Base-by-base conservation (phyloP, 1,139 yeast species). In the Saccharomyces hybrid region DNA sequence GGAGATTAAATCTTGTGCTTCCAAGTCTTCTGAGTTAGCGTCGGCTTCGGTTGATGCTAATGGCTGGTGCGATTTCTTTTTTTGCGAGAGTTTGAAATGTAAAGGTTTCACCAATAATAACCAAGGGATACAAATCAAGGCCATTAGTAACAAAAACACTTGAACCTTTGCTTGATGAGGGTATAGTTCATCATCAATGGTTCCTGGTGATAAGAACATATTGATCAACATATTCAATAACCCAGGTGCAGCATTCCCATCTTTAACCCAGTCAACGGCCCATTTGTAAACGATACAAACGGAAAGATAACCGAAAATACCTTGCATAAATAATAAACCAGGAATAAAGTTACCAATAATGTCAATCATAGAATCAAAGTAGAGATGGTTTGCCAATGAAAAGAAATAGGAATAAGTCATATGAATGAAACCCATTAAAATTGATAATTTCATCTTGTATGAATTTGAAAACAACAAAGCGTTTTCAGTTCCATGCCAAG, bases 401-500 rank as follows among this genome's bases (percentile, higher is more conserved):
- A 89, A 89, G 72, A 83, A 73, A 64, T 86, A 83, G 3, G 96
- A 88, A 72, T 93, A 93, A 46, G 90, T 81, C 99, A 93, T 93
- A 71, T 93, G 99, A 47, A 81, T 77, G 69, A 86, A 91, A 13
- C 99, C 99, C 95, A 93, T 88, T 61, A 95, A 76, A 57, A 93
- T 87, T 1, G 98, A 90, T 58, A 93, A 75, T 69, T 93, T 93
- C 99, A 93, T 93, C 75, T 93, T 93, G 74, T 88, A 91, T 1
- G 98, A 90, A 71, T 93, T 93, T 51, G 96, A 83, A 72, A 93
- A 93, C 55, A 93, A 74, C 65, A 93, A 77, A 58, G 85, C 87
- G 72, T 95, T 95, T 58, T 93, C 98, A 44, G 98, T 81, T 2
- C 97, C 97, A 68, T 93, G 99, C 99, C 99, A 93, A 14, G 85